Base-by-base conservation (phyloP, 129 eudicot genomes). In the Flaveria trinervia region DNA sequence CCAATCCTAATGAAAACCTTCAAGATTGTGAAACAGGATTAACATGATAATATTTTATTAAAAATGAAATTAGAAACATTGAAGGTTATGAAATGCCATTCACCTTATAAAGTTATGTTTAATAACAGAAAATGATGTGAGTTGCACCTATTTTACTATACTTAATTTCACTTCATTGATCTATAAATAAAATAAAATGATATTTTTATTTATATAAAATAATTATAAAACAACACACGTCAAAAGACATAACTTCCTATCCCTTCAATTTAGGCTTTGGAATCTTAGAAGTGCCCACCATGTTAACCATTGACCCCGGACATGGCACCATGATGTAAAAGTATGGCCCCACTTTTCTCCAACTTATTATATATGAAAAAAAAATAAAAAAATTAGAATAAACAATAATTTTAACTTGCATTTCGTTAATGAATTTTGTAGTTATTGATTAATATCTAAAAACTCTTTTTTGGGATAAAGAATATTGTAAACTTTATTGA, bases 241-340 rank as follows among this genome's bases (percentile, higher is more conserved):
- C 65, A 68, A 56, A 67, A 60, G 14, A 46, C 76, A 80, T 16
- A 55, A 56, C 45, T 30, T 73, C 23, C 43, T 72, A 73, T 77
- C 74, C 86, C 88, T 72, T 68, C 65, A 77, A 81, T 76, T 77
- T 81, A 84, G 88, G 88, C 85, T 84, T 84, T 81, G 79, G 57
- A 71, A 67, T 83, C 72, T 78, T 41, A 50, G 48, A 22, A 48
- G 62, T 77, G 55, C 74, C 72, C 62, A 66, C 61, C 70, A 72
- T 36, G 70, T 80, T 45, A 68, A 74, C 50, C 26, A 26, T 66
- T 66, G 64, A 11, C 46, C 69, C 76, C 12, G 28, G 68, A 54
- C 81, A 55, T 77, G 75, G 75, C 81, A 68, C 56, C 60, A 22
- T 23, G 33, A 22, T 73, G 26, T 11, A 26, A 62, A 65, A 9